A percentile compares a stretch with the other conserved stretches of the same genome.
Conservation (phyloP, 352 stramenopile species). For the Pythium brassicae region DNA sequence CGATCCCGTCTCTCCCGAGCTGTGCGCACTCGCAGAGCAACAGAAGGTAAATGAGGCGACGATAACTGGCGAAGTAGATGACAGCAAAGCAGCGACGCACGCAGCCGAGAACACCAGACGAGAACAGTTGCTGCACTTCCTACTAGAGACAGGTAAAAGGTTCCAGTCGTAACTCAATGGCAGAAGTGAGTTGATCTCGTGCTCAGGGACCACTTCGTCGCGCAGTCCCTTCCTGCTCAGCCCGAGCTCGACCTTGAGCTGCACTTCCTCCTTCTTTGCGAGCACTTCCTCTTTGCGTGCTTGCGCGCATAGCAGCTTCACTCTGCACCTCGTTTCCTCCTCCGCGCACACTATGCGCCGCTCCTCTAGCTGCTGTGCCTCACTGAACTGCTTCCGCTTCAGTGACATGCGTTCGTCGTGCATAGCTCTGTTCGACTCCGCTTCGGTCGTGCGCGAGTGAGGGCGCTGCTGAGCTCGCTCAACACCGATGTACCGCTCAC, state of each 20-base stretch:
- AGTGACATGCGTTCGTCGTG: conserved; percentile 8
- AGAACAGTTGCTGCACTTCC: conserved; percentile 15
- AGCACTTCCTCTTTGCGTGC: not conserved
- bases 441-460: conserved; percentile 1
- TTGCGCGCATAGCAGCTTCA: conserved; percentile 9
- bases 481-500: conserved; percentile 6
- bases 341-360: conserved; percentile 3
- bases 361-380: conserved; percentile 8
- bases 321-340: conserved; percentile 5
- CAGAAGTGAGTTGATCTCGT: conserved; percentile 17
- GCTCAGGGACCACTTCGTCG: conserved; percentile 14
- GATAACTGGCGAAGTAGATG: too few relatives aligned
- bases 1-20: too few relatives aligned
- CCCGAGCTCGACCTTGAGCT: conserved; percentile 10
- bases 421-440: not conserved
- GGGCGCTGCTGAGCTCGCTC: conserved; percentile 9
- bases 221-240: conserved; percentile 9
- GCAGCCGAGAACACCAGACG: too few relatives aligned
- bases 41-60: too few relatives aligned
- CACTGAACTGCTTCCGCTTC: conserved; percentile 3
- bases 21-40: too few relatives aligned
- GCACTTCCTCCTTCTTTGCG: conserved; percentile 9
- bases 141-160: conserved; percentile 15
- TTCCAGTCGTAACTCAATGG: conserved; percentile 6
- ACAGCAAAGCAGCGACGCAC: too few relatives aligned